Base-by-base conservation (phyloP, 257 asterid species). In the Forsythia viridissima region DNA sequence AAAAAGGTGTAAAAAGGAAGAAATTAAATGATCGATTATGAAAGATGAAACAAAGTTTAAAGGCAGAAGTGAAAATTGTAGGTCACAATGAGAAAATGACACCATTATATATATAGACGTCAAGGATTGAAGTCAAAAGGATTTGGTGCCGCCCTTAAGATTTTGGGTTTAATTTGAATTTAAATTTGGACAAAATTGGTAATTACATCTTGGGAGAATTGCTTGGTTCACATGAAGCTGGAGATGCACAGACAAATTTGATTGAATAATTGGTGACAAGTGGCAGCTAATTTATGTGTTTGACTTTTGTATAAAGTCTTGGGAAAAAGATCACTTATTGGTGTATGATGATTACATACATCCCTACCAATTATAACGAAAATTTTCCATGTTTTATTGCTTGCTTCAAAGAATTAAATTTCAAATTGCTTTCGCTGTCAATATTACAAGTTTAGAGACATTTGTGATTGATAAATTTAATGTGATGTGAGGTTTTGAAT, bases 71-170 rank as follows among this genome's bases (percentile, higher is more conserved):
- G 77, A 42, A 13, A 61, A 46, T 21, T 44, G 78, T 48, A 69
- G 24, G 75, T 20, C 59, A 55, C 16, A 46, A n/a, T 36, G 46
- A 79, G 66, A 41, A 59, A 69, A 15, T 39, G 76, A 37, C 30
- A 15, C 7, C 7, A 1, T 3, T 69, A 68, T 77, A 24, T 70
- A 77, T 70, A 77, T 77, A 77, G 82, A 52, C 41, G 55, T 20
- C 44, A 43, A 51, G 44, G 34, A 43, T 41, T 10, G 51, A 78
- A 71, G 77, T 78, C 82, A 78, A 78, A 38, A 59, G 65, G 73
- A 71, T 78, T 78, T 73, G 82, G 82, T 36, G 82, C 82, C 72
- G 77, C 44, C 77, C 77, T 48, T 71, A 24, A 30, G 34, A 30
- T 30, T 30, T 1, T 1, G 34, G 34, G 34, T 30, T 1, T 30